Evolutionary conservation across 2,329 filamentous ascomycete genomes (phyloP), one percentile per base, ranked within the genome.

Genomic region (Diaporthe sp.): DNA sequence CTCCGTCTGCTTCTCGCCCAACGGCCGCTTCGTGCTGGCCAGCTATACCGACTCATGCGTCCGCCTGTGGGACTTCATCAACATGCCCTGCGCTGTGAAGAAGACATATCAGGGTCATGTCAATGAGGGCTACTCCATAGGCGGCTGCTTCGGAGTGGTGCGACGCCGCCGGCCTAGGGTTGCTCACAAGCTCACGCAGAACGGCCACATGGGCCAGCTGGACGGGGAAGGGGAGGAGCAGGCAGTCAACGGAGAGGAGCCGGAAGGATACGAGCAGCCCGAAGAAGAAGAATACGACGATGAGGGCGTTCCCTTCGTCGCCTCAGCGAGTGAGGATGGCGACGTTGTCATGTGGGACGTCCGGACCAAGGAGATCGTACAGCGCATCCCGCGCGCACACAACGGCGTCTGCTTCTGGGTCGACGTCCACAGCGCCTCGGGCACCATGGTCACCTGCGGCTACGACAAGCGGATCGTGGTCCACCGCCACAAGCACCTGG

Each of bases 51-150:
- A 99, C 86, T 94, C 93, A 76, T 96, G 94, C 82, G 90, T 99
- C 63, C 92, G 97, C 2, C 87, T 99, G 31, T 99, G 97, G 97
- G 94, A 98, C 83, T 99, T 98, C 82, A 94, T 98, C 12, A 92
- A 95, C 51, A 96, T 96, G 10, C 80, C 80, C 31, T 80, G 78
- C 51, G 92, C 92, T 39, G 97, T 97, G 79, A 93, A 98, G 81
- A 99, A 99, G 88, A 99, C 97, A 20, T 99, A 98, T 84, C 95
- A 98, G 83, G 97, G 97, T 0, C 97, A 98, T 81, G 86, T 87
- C 73, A 99, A 99, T 83, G 89, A 91, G 73, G 93, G 93, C 77
- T 98, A 94, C 84, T 96, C 95, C 78, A 89, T 98, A n/a, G 91
- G 91, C 3, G 95, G 95, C 5, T 93, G 93, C 55, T 98, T 98